phyloP scores from a whole-genome alignment of 495 filamentous ascomycete genomes.

The Polyplosphaeria fusca region DNA sequence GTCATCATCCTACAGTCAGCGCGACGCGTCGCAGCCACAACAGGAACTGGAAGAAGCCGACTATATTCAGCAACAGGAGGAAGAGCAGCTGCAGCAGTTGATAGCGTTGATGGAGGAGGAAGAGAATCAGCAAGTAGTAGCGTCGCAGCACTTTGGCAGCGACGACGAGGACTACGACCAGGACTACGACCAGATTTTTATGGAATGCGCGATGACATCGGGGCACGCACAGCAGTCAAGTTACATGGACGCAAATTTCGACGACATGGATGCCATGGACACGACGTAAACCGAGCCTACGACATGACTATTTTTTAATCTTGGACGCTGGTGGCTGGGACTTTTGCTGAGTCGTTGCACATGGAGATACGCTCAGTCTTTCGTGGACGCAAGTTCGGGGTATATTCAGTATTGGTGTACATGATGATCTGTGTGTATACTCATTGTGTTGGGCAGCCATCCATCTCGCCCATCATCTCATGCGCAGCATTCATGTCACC shows the following conservation, averaged over 20 bases:
- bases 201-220: constrained; percentile 41
- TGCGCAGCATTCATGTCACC: constrained; percentile 80
- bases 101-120: constrained; percentile 45
- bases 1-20: not conserved
- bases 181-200: constrained; percentile 58
- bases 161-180: constrained; percentile 58
- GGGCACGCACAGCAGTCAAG: constrained; percentile 1
- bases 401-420: constrained; percentile 4
- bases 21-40: constrained; percentile 1
- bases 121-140: constrained; percentile 2
- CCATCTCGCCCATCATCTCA: constrained; percentile 65
- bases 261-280: constrained; percentile 30
- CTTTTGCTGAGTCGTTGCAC: not conserved
- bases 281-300: constrained; percentile 6
- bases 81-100: constrained; percentile 58
- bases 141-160: constrained; percentile 36
- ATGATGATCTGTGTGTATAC: too few species aligned
- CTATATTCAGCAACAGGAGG: constrained; percentile 52
- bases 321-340: too few species aligned
- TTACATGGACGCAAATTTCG: constrained; percentile 5
- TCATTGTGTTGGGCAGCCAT: constrained; percentile 71
- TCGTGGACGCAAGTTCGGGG: too few species aligned
- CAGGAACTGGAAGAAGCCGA: constrained; percentile 39
- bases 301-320: too few species aligned
- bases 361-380: too few species aligned